Evolutionary conservation across 441 rosid genomes (phyloP), one percentile per base, ranked within the genome.

Genomic region (Brassica hybrid): DNA sequence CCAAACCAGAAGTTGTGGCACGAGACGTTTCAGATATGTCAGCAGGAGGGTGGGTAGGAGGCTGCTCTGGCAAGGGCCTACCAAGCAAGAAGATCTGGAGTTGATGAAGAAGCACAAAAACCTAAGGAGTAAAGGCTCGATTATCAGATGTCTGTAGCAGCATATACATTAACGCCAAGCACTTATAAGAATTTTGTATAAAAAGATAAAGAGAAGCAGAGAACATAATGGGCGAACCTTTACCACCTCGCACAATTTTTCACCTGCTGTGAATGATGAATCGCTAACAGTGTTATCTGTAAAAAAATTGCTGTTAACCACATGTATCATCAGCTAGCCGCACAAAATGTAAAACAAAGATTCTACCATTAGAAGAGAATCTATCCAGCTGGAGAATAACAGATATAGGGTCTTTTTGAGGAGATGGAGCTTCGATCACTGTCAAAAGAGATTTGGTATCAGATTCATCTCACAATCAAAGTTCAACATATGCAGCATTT

Each of bases 391-490:
- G 90, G 58, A 94, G 84, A 80, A 94, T 90, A 63, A 92, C 91
- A 78, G 83, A 82, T 80, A 91, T 92, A 34, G 92, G 98, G 71
- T 94, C 99, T 80, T 89, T 94, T 66, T 70, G 81, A 30, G 96
- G 99, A 48, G 89, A 89, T 7, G 98, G 87, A 73, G 97, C 95
- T 85, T 96, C 98, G 63, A 94, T 87, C 56, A 86, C 99, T 94
- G 81, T 79, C 82, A 79, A 45, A 76, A 81, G 80, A 73, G 1
- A 72, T 17, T 58, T 25, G 32, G 67, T 52, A 75, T 71, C n/a
- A 75, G 70, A 66, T 17, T 65, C 61, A 66, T 19, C 23, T 25
- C 63, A 74, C 48, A 57, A 69, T 56, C 36, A 17, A 34, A 63
- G 65, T 30, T 23, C 48, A 71, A 57, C 18, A 61, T 57, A 48